Evolutionary conservation across 2,329 filamentous ascomycete species (phyloP).

Genomic region (Plenodomus tracheiphilus): DNA sequence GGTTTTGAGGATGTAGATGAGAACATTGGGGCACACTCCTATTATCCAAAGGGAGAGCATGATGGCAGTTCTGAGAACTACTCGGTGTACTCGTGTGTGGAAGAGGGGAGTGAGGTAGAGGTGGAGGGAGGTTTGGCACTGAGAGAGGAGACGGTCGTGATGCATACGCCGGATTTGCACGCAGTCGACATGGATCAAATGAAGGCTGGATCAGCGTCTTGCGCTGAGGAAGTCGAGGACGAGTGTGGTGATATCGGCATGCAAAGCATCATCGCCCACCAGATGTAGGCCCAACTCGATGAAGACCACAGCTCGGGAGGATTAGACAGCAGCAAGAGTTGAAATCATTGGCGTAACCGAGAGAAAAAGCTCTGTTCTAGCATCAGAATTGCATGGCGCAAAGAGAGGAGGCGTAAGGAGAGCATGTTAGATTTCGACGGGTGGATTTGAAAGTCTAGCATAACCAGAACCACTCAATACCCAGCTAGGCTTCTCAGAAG

Average conservation of each 20-base stretch:
- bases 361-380: too few relatives aligned
- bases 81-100: slow-evolving; percentile 25
- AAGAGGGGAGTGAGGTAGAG: slow-evolving; percentile 47
- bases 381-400: too few relatives aligned
- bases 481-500: too few relatives aligned
- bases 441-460: too few relatives aligned
- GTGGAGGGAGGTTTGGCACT: slow-evolving; percentile 59
- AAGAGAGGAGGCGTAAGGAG: too few relatives aligned
- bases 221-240: not conserved
- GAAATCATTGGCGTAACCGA: too few relatives aligned
- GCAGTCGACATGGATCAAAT: not conserved
- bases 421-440: too few relatives aligned
- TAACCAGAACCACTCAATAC: too few relatives aligned
- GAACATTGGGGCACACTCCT: not conserved
- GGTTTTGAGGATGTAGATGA: slow-evolving; percentile 18
- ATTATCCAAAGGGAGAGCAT: not conserved
- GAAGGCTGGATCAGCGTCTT: not conserved
- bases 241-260: not conserved
- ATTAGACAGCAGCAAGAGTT: too few relatives aligned
- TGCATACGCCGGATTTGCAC: slow-evolving; percentile 44
- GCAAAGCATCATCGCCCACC: not conserved
- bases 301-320: too few relatives aligned
- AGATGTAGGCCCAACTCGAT: not conserved
- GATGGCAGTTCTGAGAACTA: slow-evolving; percentile 15
- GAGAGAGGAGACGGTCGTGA: slow-evolving; percentile 59